Base-by-base conservation (phyloP, 2,329 filamentous ascomycete species). In the Penicillium hesseltinei region DNA sequence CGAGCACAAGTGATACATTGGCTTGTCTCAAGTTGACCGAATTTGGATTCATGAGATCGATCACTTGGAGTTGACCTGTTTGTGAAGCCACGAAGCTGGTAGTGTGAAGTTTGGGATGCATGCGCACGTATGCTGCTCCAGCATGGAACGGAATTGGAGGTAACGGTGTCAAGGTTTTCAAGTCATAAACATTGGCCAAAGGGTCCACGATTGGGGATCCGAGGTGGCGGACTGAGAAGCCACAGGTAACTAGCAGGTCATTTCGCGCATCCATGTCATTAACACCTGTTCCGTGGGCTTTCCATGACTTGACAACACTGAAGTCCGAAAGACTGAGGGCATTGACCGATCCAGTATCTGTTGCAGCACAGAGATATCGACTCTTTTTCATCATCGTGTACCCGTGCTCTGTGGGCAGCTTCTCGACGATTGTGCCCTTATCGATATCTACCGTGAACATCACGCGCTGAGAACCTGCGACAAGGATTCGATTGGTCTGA, bases 231-330 rank as follows among this genome's bases (percentile, higher is more conserved):
- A 91, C 83, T 1, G 93, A 96, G 75, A 91, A 96, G 36, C 94
- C 94, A 73, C 94, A 99, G 5, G 94, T 97, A 23, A 97, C 89
- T 53, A 99, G 86, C 64, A 94, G 94, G 73, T 97, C 93, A 69
- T 94, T 91, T 70, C 94, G 90, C 9, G 92, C 91, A 77, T 99
- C 94, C 90, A 99, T 97, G 73, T 97, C 93, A 73, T 91, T 96
- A 71, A 99, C 90, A 51, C 87, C 85, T 9, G 91, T 90, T 1
- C 88, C 88, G 71, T 99, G 94, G 0, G 93, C 92, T 71, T 91
- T 91, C 90, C 94, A 99, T 11, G 85, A 86, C 72, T 93, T 95
- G 65, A 94, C 81, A 5, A 96, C 82, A 42, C 85, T 83, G 69
- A 96, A 90, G 55, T 83, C 90, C 54, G 85, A 80, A 1, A 92